Evolutionary conservation across 75 land plant genomes (phyloP), one percentile per base, ranked within the genome.

Genomic region (Sequoiadendron giganteum): DNA sequence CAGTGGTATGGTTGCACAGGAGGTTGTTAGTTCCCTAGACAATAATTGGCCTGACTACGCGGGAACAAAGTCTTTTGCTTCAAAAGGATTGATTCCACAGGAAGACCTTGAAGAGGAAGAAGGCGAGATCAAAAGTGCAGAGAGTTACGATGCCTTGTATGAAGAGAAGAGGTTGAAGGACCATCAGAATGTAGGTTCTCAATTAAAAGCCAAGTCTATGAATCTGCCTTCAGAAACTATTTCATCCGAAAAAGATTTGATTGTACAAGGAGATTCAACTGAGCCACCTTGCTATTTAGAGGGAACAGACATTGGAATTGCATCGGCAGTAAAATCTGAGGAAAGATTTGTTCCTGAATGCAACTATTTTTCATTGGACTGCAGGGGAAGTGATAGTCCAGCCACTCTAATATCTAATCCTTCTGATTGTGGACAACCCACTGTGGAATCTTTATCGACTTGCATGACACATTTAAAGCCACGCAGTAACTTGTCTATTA

Each of bases 1-100:
- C 61, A 84, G 85, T 34, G 61, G 85, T 11, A 84, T 84, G 85
- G 18, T 84, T 43, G 85, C 85, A 11, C 85, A 84, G 13, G 85
- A 84, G 54, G 85, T 54, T 84, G 55, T 84, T 32, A 54, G 58
- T 54, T 54, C 85, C 0, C 32, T 6, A 5, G 52, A 48, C 30
- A 16, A 49, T 48, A 84, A 48, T 84, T 15, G 16, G 58, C 83
- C n/a, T 40, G 49, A 80, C 25, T 42, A 21, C 47, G 7, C 76
- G 7, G 13, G 61, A 49, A 84, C 85, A 32, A 54, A 84, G n/a
- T 84, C 58, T 47, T 54, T 14, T 43, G 48, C 34, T 13, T 84
- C 58, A 5, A 84, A 54, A 84, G 85, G 21, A 49, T 49, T 34
- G 32, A 49, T 54, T 28, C 58, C 52, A 54, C 54, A 28, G 28